Evolutionary conservation across 208 protist species (phyloP), one percentile per base, ranked within the genome.

Genomic region (Leishmania gerbilli): DNA sequence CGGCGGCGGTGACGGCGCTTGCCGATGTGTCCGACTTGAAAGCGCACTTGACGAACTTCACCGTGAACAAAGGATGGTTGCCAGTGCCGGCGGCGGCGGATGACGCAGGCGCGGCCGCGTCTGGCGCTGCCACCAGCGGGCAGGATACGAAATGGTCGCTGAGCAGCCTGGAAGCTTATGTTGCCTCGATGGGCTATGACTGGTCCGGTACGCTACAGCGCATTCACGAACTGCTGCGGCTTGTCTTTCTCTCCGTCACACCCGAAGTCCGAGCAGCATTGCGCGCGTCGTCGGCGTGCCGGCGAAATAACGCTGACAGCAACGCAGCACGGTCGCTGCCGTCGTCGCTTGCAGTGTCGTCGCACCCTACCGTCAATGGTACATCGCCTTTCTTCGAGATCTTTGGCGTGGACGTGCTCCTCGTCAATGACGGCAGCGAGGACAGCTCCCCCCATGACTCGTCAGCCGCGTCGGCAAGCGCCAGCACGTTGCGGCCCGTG

Each of bases 31-130:
- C 53, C 15, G 74, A 58, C 37, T 78, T 96, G 42, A 93, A 89
- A 19, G 91, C 91, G 58, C 93, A 96, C 72, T 78, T 96, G n/a
- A 98, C 96, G 45, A 98, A 98, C 84, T 98, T 97, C 82, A 93
- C 91, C 1, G 69, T 98, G 60, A 98, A 97, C 84, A 97, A 97
- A 72, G 88, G 88, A 11, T 79, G 69, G 0, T 84, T 81, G 37
- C 86, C 89, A 37, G 96, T 91, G 83, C 34, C 87, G 31, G 49
- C 55, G 1, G 84, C 79, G 7, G 68, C 45, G 45, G 64, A 53
- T 1, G 45, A 65, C 21, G 76, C 24, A 68, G 89, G 90, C 37
- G 80, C 68, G 0, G 85, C 84, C 49, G 83, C 88, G 67, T 96
- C 91, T 86, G 65, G 85, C 21, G 45, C 58, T 9, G 86, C 87